phyloP scores from a whole-genome alignment of 768 basidiomycete species.

The Kondoa malvinella region DNA sequence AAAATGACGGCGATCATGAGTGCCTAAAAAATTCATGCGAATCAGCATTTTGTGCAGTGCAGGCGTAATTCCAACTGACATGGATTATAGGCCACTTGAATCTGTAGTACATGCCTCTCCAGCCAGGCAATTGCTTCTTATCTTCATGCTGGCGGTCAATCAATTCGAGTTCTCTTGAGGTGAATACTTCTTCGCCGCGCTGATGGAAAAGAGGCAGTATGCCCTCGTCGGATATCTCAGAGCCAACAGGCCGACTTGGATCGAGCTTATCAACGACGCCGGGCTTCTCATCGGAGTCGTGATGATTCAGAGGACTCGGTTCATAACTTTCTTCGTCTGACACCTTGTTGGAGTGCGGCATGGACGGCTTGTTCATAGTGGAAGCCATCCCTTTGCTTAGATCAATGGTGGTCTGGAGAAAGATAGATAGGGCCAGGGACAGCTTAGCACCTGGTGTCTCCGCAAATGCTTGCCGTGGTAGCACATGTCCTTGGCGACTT shows the following conservation, averaged over 20 bases:
- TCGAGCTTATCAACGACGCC: not conserved
- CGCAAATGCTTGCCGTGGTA: too few species aligned
- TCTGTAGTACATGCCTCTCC: not conserved
- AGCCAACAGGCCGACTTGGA: not conserved
- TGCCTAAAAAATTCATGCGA: too few species aligned
- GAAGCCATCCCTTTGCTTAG: conserved; percentile 29
- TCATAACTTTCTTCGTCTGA: not conserved
- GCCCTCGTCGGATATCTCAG: not conserved
- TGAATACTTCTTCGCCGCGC: not conserved
- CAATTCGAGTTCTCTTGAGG: not conserved
- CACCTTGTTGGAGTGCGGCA: not conserved
- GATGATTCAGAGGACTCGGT: not conserved
- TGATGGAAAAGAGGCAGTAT: not conserved
- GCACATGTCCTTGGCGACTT: too few species aligned
- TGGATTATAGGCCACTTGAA: not conserved
- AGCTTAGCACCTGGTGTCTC: too few species aligned
- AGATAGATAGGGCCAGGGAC: not conserved
- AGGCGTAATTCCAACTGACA: too few species aligned
- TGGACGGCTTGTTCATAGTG: not conserved
- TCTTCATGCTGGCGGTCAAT: not conserved
- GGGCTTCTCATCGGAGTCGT: not conserved
- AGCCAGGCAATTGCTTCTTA: not conserved
- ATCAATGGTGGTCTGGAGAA: not conserved
- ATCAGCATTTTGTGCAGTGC: too few species aligned
- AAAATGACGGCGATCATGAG: not conserved